Percentiles rank a stretch among this genome's conserved stretches.
phyloP scores from a whole-genome alignment of 192 early-diverging fungal genomes.

The Coemansia sp. region DNA sequence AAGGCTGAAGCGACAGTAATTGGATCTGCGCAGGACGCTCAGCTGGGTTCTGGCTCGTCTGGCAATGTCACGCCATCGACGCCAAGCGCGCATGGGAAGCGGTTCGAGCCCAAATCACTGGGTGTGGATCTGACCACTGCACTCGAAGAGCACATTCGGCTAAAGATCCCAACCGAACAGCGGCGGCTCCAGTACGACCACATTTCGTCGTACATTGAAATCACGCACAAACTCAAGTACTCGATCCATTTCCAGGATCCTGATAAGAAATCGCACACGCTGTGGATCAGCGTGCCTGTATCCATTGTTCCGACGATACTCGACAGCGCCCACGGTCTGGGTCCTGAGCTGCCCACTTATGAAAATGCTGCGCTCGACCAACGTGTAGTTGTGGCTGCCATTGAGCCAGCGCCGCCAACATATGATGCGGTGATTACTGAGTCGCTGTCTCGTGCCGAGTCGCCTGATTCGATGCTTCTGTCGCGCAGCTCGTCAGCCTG shows the following conservation, averaged over 20 bases:
- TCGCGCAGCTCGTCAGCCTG: neutral
- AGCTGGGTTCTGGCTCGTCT: neutral
- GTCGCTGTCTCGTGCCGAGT: slow-evolving; percentile 8
- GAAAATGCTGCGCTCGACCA: slow-evolving; percentile 40
- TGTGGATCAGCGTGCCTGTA: slow-evolving; percentile 53
- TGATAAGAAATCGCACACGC: slow-evolving; percentile 29
- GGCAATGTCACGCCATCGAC: neutral
- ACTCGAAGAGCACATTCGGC: slow-evolving; percentile 28
- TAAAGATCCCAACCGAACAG: slow-evolving; percentile 33
- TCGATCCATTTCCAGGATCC: slow-evolving; percentile 48
- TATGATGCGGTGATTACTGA: slow-evolving; percentile 35
- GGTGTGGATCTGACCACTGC: slow-evolving; percentile 42
- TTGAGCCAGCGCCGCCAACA: slow-evolving; percentile 38
- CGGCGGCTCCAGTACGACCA: slow-evolving; percentile 51
- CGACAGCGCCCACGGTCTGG: slow-evolving; percentile 14
- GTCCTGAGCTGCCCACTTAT: slow-evolving; percentile 43
- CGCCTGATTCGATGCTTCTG: neutral
- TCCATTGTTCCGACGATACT: slow-evolving; percentile 45
- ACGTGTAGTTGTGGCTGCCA: slow-evolving; percentile 21
- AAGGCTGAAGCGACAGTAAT: neutral
- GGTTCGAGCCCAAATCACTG: neutral
- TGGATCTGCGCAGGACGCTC: neutral
- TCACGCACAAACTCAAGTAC: slow-evolving; percentile 53
- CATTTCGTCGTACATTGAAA: slow-evolving; percentile 46
- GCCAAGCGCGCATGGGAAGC: neutral